Evolutionary conservation across 2,329 filamentous ascomycete species (phyloP).

Genomic region (Aureobasidium sp.): DNA sequence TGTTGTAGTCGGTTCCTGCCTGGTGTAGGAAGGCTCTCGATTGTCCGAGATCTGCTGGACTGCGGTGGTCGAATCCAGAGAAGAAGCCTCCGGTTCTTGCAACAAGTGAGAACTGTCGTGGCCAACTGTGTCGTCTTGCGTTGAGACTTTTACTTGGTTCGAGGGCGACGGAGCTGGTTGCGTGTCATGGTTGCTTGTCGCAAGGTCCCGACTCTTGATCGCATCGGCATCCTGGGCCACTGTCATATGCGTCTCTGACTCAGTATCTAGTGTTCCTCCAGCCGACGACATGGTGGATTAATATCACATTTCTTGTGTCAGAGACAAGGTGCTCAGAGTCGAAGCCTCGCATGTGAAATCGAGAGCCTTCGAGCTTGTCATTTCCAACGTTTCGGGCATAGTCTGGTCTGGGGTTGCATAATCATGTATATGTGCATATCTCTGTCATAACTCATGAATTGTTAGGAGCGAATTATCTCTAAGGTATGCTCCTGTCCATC

Average conservation of each 20-base stretch:
- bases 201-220: neutral
- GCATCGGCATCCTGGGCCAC: neutral
- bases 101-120: slow-evolving; percentile 2
- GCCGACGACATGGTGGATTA: neutral
- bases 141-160: neutral
- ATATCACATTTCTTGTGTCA: neutral
- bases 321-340: neutral
- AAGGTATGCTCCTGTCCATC: neutral
- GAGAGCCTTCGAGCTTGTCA: neutral
- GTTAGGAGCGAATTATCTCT: neutral
- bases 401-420: neutral
- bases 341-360: slow-evolving; percentile 1
- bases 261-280: neutral
- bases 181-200: neutral
- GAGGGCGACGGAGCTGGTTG: neutral
- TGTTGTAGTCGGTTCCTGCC: slow-evolving; percentile 22
- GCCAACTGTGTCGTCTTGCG: neutral
- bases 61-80: neutral
- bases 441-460: slow-evolving; percentile 3
- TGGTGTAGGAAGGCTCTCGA: slow-evolving; percentile 26
- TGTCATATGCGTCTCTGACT: neutral
- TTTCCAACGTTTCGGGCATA: neutral
- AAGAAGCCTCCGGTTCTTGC: neutral
- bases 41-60: slow-evolving; percentile 19
- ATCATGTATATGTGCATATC: neutral